Conservation (phyloP, 2,329 filamentous ascomycete species). For the Aaosphaeria pasadenensis region DNA sequence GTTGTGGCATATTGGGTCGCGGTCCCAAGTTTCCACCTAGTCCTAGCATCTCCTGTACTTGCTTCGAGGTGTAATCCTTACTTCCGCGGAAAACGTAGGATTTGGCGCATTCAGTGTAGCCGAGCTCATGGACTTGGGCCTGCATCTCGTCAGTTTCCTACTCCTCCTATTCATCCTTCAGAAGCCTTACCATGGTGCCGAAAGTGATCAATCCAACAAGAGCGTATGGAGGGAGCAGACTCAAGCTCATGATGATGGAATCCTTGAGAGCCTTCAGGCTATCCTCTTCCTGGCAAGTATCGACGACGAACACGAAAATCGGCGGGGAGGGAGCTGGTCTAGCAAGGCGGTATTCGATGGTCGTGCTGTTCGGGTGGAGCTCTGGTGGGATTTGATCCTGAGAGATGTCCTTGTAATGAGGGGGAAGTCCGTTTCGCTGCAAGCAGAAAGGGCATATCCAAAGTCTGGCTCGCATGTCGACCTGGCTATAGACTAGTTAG, state of each 20-base stretch:
- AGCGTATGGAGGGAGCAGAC: conserved; percentile 75
- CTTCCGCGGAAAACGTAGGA: conserved; percentile 97
- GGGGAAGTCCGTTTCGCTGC: conserved; percentile 76
- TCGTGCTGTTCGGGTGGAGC: conserved; percentile 77
- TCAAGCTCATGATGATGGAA: conserved; percentile 81
- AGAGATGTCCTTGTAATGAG: conserved; percentile 88
- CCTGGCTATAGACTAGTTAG: conserved; percentile 56
- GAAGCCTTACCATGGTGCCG: conserved; percentile 75
- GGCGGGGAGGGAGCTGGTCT: conserved; percentile 80
- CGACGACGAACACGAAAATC: conserved; percentile 84
- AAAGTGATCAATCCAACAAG: conserved; percentile 82
- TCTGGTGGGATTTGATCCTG: conserved; percentile 79
- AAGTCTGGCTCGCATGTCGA: conserved; percentile 77
- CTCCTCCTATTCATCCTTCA: background rate
- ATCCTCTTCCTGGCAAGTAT: conserved; percentile 86
- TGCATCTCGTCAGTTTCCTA: conserved; percentile 36
- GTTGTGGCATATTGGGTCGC: conserved; percentile 66
- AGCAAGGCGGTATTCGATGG: conserved; percentile 83
- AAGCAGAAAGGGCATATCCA: conserved; percentile 91
- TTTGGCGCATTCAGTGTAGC: conserved; percentile 96
- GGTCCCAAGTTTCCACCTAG: conserved; percentile 64
- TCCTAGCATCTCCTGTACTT: conserved; percentile 99
- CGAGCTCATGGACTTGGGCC: conserved; percentile 96
- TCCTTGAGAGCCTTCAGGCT: conserved; percentile 80
- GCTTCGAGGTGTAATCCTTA: conserved; percentile 97